A percentile compares a stretch with the other conserved stretches of the same genome.
Conservation (phyloP, 495 filamentous ascomycete genomes). For the Penicillium mononematosum region DNA sequence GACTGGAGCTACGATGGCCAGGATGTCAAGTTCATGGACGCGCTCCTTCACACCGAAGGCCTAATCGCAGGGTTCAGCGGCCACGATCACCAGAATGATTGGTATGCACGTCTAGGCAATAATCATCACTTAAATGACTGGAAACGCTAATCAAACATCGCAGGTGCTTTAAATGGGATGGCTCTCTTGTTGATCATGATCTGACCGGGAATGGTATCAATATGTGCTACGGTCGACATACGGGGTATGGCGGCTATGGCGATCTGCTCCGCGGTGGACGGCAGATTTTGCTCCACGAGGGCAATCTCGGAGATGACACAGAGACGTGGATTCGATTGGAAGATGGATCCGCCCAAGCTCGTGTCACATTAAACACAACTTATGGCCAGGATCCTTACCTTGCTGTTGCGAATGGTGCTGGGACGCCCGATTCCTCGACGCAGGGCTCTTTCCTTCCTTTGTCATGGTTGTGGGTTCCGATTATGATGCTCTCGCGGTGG, state of each 20-base stretch:
- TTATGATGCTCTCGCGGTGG: constrained; percentile 12
- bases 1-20: constrained; percentile 42
- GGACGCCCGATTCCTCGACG: not conserved
- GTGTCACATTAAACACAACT: constrained; percentile 64
- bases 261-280: constrained; percentile 60
- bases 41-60: constrained; percentile 53
- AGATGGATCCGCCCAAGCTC: constrained; percentile 52
- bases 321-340: constrained; percentile 70
- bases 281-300: constrained; percentile 53
- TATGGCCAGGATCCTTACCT: constrained; percentile 55
- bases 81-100: constrained; percentile 70
- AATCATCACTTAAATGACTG: not conserved
- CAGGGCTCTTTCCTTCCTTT: constrained; percentile 3
- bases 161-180: constrained; percentile 45
- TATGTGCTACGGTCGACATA: constrained; percentile 69
- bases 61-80: constrained; percentile 64
- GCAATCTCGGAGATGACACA: constrained; percentile 33
- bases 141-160: not conserved
- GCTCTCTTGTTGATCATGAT: constrained; percentile 25
- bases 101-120: constrained; percentile 39
- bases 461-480: constrained; percentile 15
- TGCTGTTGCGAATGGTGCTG: not conserved
- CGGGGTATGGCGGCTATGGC: constrained; percentile 72
- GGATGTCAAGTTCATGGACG: constrained; percentile 65
- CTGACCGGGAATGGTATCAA: constrained; percentile 42